Evolutionary conservation across 805 yeast species (phyloP).

Genomic region (Wickerhamiella nectarea): DNA sequence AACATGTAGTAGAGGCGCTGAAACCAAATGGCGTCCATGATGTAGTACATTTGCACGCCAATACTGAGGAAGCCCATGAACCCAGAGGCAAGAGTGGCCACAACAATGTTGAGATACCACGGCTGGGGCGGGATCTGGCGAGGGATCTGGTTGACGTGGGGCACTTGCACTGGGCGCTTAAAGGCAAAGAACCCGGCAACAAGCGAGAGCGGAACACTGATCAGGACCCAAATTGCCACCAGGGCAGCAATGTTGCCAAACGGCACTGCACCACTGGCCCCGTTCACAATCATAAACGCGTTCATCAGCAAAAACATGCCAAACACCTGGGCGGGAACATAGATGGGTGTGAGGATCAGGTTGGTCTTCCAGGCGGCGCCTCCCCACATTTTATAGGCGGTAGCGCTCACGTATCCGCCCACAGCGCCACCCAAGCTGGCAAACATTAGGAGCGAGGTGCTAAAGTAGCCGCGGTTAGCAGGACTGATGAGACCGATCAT

Average conservation of each 20-base stretch:
- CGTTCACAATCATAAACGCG: slow-evolving; percentile 61
- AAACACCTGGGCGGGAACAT: slow-evolving; percentile 75
- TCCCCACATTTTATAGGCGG: slow-evolving; percentile 74
- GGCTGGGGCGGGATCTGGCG: slow-evolving; percentile 92
- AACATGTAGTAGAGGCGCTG: slow-evolving; percentile 92
- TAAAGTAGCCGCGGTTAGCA: slow-evolving; percentile 83
- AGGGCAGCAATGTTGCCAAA: slow-evolving; percentile 76
- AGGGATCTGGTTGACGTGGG: slow-evolving; percentile 90
- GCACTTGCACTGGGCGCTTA: slow-evolving; percentile 40
- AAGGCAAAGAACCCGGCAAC: slow-evolving; percentile 72
- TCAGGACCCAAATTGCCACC: slow-evolving; percentile 67
- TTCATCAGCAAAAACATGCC: slow-evolving; percentile 53
- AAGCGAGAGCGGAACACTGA: slow-evolving; percentile 73
- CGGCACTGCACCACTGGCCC: slow-evolving; percentile 92
- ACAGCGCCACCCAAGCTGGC: slow-evolving; percentile 69
- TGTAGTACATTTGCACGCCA: slow-evolving; percentile 88
- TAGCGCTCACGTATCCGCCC: slow-evolving; percentile 80
- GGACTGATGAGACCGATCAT: slow-evolving; percentile 83
- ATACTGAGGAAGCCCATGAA: slow-evolving; percentile 90
- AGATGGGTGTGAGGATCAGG: slow-evolving; percentile 63
- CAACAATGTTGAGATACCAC: slow-evolving; percentile 55
- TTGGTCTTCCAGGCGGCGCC: slow-evolving; percentile 87
- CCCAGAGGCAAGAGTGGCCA: slow-evolving; percentile 66
- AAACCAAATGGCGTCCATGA: slow-evolving; percentile 84
- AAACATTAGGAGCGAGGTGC: slow-evolving; percentile 77